Evolutionary conservation across 2,329 filamentous ascomycete species (phyloP), one percentile per base, ranked within the genome.

Genomic region (Scorias spongiosa): DNA sequence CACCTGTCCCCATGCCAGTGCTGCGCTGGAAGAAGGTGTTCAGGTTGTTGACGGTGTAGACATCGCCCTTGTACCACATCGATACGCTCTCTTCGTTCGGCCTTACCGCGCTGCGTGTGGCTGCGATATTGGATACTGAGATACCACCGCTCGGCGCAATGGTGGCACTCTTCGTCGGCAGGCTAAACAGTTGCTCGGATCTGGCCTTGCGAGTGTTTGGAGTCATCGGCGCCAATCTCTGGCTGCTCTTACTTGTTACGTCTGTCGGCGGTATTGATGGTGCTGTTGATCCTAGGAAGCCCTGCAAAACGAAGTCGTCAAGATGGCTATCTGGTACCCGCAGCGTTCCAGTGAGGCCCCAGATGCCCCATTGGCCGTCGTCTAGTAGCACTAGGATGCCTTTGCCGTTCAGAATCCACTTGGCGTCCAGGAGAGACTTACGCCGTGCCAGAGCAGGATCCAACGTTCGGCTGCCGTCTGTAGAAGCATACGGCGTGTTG

Each of bases 311-410:
- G 36, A 62, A 59, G 8, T 55, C 48, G 37, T 53, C 50, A 12
- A 55, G 39, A 28, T 12, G 38, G 5, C 42, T 47, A 30, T 54
- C 55, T 34, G 46, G 48, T 20, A 42, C 29, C 37, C 48, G 41
- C 5, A 48, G 18, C 9, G 48, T 17, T 20, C 44, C 46, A 18
- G 32, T 40, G 5, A 66, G 49, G 48, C 69, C 67, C 69, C 69
- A 72, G n/a, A 72, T 58, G 10, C 69, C 69, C 70, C 70, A 73
- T 54, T 71, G 66, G 9, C 69, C 69, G 49, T 71, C 69, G 43
- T 64, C 60, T 7, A 71, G 57, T 9, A 74, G 53, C 5, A 62
- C 63, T n/a, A 72, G 49, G 17, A 72, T 63, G 34, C 63, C 60
- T 39, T 58, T 63, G 20, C 69, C 70, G 34, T 63, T 62, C 12